Evolutionary conservation across 1,284 basidiomycete genomes (phyloP), one percentile per base, ranked within the genome.

Genomic region (Polyporus tsugae): DNA sequence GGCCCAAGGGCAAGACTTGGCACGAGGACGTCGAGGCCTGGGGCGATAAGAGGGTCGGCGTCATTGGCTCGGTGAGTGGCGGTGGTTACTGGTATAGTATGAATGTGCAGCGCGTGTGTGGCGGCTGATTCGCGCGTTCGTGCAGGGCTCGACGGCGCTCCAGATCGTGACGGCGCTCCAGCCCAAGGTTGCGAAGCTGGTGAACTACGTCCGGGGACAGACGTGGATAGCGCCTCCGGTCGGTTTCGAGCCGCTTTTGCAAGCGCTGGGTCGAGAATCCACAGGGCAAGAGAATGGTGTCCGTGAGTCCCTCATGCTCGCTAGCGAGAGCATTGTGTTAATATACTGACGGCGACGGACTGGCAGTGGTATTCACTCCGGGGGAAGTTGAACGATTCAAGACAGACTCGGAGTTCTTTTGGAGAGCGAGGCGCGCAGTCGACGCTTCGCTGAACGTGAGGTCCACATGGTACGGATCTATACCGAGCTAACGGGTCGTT

Each of bases 121-220:
- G 41, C 4, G 13, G 41, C 33, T 17, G 7, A 41, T 42, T 42
- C 15, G 41, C 15, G n/a, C n/a, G 44, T 33, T 15, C 25, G 13
- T 65, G 13, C 64, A 89, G 88, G 89, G 89, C 0, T 89, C 89
- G 1, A 88, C 87, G n/a, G 87, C 86, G 1, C 83, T 91, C 35
- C 90, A 91, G 73, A 84, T 90, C 17, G 85, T 91, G 0, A 82
- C 89, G 0, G 83, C 87, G 1, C 77, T 91, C 10, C 88, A 89
- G 71, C 82, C 85, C 0, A 82, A 81, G 66, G 88, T 89, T 6
- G 77, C 79, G 60, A 81, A 83, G 66, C 67, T 91, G 36, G 78
- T 80, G 59, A 88, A 89, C 75, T 90, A 85, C 72, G 89, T 88
- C 46, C 83, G 88, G n/a, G 86, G 88, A 2, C 84, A 85, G 74